Conservation (phyloP, 169 alveolate genomes). For the Eimeria brunetti region DNA sequence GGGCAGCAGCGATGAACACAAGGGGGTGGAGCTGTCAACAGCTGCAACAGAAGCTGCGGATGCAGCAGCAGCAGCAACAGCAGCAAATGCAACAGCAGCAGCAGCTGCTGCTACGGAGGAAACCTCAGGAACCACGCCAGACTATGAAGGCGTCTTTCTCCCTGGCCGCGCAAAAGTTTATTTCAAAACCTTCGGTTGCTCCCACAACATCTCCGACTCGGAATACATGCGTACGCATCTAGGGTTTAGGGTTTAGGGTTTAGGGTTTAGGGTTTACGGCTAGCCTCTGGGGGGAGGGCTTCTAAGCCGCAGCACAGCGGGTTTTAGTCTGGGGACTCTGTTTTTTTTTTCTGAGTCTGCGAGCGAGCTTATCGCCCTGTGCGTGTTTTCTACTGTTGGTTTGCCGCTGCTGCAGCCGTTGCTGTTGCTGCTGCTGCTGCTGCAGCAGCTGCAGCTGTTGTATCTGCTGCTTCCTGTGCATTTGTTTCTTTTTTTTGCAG, state of each 20-base stretch:
- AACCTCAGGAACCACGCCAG: neutral
- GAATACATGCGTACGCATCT: slow-evolving; percentile 92
- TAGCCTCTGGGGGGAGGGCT: neutral
- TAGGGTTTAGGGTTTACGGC: slow-evolving; percentile 3
- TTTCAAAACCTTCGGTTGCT: slow-evolving; percentile 99
- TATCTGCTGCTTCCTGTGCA: neutral
- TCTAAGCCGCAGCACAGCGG: neutral
- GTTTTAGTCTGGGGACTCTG: neutral
- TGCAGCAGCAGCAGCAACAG: neutral
- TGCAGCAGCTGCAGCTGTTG: neutral
- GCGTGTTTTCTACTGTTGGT: neutral
- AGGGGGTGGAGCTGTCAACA: neutral
- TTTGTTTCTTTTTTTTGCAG: slow-evolving; percentile 52
- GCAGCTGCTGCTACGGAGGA: neutral
- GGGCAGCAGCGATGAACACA: neutral
- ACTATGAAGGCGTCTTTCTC: slow-evolving; percentile 1
- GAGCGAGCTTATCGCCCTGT: neutral
- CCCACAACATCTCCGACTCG: slow-evolving; percentile 98
- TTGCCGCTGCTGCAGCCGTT: neutral
- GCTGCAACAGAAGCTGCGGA: neutral
- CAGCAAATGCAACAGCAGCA: neutral
- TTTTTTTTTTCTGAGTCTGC: neutral
- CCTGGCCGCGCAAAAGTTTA: slow-evolving; percentile 93
- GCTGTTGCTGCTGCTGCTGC: neutral
- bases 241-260: neutral